Base-by-base conservation (phyloP, 768 basidiomycete species). In the Lactarius indigo region DNA sequence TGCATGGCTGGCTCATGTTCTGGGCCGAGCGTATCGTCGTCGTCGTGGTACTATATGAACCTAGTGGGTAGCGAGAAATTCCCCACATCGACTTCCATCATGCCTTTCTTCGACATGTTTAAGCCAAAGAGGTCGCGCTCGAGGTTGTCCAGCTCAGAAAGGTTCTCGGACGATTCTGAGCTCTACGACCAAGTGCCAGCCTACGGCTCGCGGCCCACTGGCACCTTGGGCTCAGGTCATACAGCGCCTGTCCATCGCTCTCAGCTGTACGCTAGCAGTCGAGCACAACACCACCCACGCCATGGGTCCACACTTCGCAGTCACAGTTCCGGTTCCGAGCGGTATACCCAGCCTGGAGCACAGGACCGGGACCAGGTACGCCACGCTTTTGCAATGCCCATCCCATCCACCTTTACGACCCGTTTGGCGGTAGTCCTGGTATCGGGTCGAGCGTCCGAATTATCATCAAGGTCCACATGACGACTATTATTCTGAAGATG, bases 101-200 rank as follows among this genome's bases (percentile, higher is more conserved):
- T 69, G 68, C 68, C 68, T 55, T 62, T 69, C 65, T 26, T 69
- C 65, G 58, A 68, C 18, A 61, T 69, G 57, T 69, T 69, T 52
- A 68, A 35, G 61, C 42, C 66, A 63, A 69, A 55, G 57, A 65
- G 68, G 31, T 41, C 50, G n/a, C 62, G 63, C 41, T 47, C 66
- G 13, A 26, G 47, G 39, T 59, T 62, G 41, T 33, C 41, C 33
- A 35, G 7, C n/a, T 39, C 57, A 26, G 66, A 61, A 8, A 35
- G 55, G 37, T 57, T 23, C 59, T 35, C 47, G 47, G 50, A 66
- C 20, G 57, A 67, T 37, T 47, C 64, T 37, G 61, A 54, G 23
- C 13, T 23, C 41, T 55, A 68, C 42, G 33, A 68, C 28, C 58
- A 54, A 31, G 7, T 39, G 2, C 62, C 50, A 15, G 39, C 9